Evolutionary conservation across 2,329 filamentous ascomycete species (phyloP), one percentile per base, ranked within the genome.

Genomic region (Blastomyces parvus): DNA sequence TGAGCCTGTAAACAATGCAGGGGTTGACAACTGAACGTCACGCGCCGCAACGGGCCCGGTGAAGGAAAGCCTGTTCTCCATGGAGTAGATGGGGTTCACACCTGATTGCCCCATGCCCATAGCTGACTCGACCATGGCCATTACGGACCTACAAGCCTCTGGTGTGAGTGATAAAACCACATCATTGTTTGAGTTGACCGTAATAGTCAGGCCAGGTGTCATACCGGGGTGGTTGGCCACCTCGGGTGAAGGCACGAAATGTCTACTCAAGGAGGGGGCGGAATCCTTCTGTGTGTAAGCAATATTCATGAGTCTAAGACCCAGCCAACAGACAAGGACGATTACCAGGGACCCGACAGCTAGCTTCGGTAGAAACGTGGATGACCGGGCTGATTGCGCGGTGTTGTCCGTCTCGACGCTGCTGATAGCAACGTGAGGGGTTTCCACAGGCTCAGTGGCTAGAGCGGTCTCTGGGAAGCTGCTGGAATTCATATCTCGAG

Each of bases 211-310:
- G 56, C 58, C 60, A 59, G 42, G n/a, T 44, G 44, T 62, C 55
- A 38, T 36, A 57, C 19, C 22, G 62, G 66, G 59, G 59, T 61
- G 62, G 64, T 64, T 42, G 50, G 63, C 65, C 61, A 65, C 63
- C 66, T 65, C 62, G 50, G 62, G 63, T 40, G 60, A 42, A 52
- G 53, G 58, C 61, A 58, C 61, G 59, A 65, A 44, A n/a, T 59
- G 52, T 27, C 56, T 50, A 59, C 62, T 59, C 9, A 61, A 48
- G 52, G 38, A 11, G 17, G 57, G 53, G 30, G 48, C n/a, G 44
- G 42, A 17, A 25, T 60, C 42, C 62, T 62, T 48, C 65, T 59
- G 66, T 66, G 64, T 64, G 66, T 60, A 63, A 67, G 64, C 65
- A 67, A n/a, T 63, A 40, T 17, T 30, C 4, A 33, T 60, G 55